Conservation (phyloP, 2,329 filamentous ascomycete species). For the Xylaria sp. region DNA sequence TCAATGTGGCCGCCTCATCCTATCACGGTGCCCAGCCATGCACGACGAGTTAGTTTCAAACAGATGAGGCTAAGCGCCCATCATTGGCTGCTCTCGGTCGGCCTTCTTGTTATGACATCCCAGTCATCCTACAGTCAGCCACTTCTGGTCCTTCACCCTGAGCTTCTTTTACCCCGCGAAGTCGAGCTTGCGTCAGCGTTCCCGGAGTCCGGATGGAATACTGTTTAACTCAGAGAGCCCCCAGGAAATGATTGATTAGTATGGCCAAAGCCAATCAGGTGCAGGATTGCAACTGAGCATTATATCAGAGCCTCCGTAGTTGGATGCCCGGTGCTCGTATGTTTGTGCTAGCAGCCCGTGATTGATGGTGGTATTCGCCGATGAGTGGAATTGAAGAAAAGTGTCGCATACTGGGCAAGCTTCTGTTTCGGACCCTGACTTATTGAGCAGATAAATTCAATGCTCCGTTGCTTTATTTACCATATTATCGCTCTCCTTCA, state of each 20-base stretch:
- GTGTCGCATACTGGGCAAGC: background rate
- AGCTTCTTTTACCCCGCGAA: slow-evolving; percentile 18
- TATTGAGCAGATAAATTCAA: background rate
- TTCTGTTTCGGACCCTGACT: background rate
- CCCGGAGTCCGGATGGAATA: slow-evolving; percentile 19
- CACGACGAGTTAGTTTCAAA: slow-evolving; percentile 7
- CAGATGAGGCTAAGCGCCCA: background rate
- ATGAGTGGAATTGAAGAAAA: background rate
- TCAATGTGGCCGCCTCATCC: background rate
- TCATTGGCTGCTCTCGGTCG: slow-evolving; percentile 16
- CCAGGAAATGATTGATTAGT: background rate
- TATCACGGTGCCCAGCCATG: slow-evolving; percentile 4
- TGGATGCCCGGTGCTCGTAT: background rate
- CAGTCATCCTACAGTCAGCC: background rate
- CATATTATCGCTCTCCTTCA: background rate
- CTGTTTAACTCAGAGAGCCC: background rate
- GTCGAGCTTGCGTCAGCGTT: slow-evolving; percentile 32
- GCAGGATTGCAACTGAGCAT: background rate
- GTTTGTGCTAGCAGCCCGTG: background rate
- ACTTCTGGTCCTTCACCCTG: slow-evolving; percentile 1
- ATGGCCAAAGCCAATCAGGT: background rate
- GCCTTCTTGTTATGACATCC: slow-evolving; percentile 10
- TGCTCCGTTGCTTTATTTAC: background rate
- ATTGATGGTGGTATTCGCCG: background rate
- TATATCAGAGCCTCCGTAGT: background rate